phyloP scores from a whole-genome alignment of 371 early-diverging fungal genomes.

The Fennellomyces sp. region DNA sequence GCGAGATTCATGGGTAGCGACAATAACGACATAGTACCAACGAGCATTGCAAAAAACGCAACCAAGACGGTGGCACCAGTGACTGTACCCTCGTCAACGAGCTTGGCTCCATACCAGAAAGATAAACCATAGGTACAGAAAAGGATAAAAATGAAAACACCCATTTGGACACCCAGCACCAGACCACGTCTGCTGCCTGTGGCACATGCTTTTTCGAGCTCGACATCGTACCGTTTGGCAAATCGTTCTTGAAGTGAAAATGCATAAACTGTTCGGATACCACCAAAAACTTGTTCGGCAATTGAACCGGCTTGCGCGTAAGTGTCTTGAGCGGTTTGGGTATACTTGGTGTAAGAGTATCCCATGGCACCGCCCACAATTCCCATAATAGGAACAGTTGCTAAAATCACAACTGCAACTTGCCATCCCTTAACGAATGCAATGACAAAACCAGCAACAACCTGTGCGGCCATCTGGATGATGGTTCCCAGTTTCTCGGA shows the following conservation, averaged over 20 bases:
- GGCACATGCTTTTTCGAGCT: conserved; percentile 62
- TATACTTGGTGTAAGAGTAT: conserved; percentile 47
- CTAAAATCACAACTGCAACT: conserved; percentile 77
- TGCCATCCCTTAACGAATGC: conserved; percentile 81
- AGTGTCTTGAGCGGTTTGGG: conserved; percentile 48
- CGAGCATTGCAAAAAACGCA: conserved; percentile 73
- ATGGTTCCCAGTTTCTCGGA: conserved; percentile 81
- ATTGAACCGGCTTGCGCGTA: conserved; percentile 66
- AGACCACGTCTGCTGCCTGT: conserved; percentile 47
- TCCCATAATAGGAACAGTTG: conserved; percentile 59
- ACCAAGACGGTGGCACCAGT: conserved; percentile 42
- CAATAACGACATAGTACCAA: conserved; percentile 53
- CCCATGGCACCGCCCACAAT: conserved; percentile 57
- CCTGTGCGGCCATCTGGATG: conserved; percentile 59
- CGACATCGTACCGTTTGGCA: conserved; percentile 48
- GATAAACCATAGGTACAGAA: conserved; percentile 65
- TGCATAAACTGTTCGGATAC: conserved; percentile 78
- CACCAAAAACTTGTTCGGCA: conserved; percentile 76
- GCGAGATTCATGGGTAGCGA: conserved; percentile 62
- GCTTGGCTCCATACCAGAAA: conserved; percentile 68
- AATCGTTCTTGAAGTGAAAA: conserved; percentile 74
- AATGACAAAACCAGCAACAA: conserved; percentile 28
- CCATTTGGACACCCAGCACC: conserved; percentile 48
- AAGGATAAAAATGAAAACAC: conserved; percentile 53
- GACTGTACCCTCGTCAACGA: conserved; percentile 28